Evolutionary conservation across 2,329 filamentous ascomycete species (phyloP), one percentile per base, ranked within the genome.

Genomic region (Epichloe elymi): DNA sequence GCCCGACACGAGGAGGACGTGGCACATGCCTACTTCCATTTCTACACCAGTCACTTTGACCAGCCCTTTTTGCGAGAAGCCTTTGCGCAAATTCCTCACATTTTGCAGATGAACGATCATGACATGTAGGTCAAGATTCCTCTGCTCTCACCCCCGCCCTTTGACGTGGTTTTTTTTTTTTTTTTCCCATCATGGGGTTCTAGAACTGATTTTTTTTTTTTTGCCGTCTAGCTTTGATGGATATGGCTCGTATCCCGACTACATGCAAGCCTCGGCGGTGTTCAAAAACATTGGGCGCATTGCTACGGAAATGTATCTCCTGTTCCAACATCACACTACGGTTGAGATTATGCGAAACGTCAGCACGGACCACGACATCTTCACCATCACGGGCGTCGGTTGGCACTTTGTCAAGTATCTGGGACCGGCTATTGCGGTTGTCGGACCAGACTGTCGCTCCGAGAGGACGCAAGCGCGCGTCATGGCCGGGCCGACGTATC

Each of bases 341-440:
- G 75, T 94, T 3, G 93, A 97, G 63, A 86, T 97, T 41, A 79
- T 98, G 52, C 86, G 90, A 49, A 91, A 95, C 59, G 84, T 95
- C 52, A 86, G 78, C 61, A 86, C 87, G 45, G 93, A 98, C 62
- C 77, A 83, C 46, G 93, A 98, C 60, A 79, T 98, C 5, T 98
- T 98, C 69, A 97, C 91, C 1, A 85, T 98, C 51, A 97, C 93
- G 0, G 91, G 93, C n/a, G 86, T 86, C 19, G 93, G 93, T 7
- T 98, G 93, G 93, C 93, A 98, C 67, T 98, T 97, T 66, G 81
- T 98, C 68, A 98, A 98, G 68, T 96, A 86, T 60, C 79, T 98
- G 5, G 93, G 93, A 0, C 93, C 93, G 0, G 87, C 87, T 4
- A 83, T 98, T 12, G 89, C 88, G 0, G 85, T 95, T 0, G 84